Conservation (phyloP, 2,329 filamentous ascomycete species). For the Graphilbum ipis-grandicollis region DNA sequence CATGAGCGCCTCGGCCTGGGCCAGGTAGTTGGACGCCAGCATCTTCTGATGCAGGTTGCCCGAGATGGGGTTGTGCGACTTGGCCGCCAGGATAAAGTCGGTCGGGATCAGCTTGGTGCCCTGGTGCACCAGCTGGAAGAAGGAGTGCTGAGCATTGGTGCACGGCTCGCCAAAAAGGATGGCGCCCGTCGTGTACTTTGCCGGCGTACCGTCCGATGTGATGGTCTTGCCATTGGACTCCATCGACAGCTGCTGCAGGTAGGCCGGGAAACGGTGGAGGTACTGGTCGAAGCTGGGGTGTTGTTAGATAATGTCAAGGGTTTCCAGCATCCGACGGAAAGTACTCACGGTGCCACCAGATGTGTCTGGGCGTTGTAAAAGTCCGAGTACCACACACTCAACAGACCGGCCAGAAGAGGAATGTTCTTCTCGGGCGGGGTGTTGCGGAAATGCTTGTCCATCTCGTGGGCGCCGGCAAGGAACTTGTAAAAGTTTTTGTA, state of each 20-base stretch:
- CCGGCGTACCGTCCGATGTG: constrained; percentile 70
- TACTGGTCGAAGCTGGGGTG: constrained; percentile 82
- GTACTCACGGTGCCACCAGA: constrained; percentile 74
- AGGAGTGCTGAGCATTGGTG: constrained; percentile 98
- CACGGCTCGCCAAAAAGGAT: constrained; percentile 96
- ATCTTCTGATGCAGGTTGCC: constrained; percentile 92
- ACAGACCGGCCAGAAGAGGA: constrained; percentile 72
- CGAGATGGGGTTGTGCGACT: constrained; percentile 92
- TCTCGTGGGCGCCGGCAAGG: constrained; percentile 81
- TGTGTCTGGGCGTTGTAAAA: constrained; percentile 98
- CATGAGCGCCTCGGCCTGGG: constrained; percentile 79
- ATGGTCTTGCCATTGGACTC: constrained; percentile 98
- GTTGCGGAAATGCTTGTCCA: constrained; percentile 96
- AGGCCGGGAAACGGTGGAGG: constrained; percentile 95
- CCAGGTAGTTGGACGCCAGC: constrained; percentile 84
- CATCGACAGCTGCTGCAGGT: constrained; percentile 98
- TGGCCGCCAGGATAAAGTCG: constrained; percentile 91
- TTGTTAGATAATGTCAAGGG: too few relatives aligned
- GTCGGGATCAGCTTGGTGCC: constrained; percentile 97
- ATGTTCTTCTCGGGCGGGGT: constrained; percentile 91
- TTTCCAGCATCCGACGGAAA: too few relatives aligned
- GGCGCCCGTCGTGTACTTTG: constrained; percentile 93
- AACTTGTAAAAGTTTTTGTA: constrained; percentile 97
- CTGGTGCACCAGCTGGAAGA: constrained; percentile 99
- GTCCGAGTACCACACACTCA: constrained; percentile 98